These are phyloP conservation scores for Coemansia reversa DNA, from an alignment of 192 early-diverging fungal species.

Conservation along the genomic window DNA sequence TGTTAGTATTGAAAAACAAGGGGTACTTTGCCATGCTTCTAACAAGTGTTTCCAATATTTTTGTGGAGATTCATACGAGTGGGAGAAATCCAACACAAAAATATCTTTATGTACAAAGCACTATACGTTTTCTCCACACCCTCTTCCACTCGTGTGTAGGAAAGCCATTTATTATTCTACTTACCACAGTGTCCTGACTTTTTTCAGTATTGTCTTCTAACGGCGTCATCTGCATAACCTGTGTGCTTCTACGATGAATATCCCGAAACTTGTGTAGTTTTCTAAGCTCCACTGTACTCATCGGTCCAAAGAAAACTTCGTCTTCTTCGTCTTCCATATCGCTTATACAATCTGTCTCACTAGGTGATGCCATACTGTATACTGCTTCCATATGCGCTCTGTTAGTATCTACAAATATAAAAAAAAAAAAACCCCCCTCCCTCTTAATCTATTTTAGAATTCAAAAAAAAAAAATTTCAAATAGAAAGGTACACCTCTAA, in stretches of 20 bases:
- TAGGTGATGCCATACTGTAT: conserved; percentile 6
- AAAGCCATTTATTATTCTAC: background rate
- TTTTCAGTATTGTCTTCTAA: background rate
- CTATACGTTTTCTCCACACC: background rate
- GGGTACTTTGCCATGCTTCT: no score
- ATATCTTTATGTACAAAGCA: background rate
- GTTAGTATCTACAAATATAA: background rate
- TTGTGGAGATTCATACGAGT: no score
- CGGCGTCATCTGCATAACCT: conserved; percentile 21
- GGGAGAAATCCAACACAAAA: background rate
- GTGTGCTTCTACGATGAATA: conserved; percentile 27
- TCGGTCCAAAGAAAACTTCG: conserved; percentile 49
- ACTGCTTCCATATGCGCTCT: background rate
- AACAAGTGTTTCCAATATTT: no score
- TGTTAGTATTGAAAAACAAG: background rate
- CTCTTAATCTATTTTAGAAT: background rate
- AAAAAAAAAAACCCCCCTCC: no score
- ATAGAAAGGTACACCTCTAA: no score
- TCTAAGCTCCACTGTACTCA: conserved; percentile 21
- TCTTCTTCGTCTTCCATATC: conserved; percentile 25
- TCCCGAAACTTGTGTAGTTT: conserved; percentile 15
- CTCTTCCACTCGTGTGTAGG: background rate
- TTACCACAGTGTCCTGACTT: background rate
- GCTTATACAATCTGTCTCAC: conserved; percentile 8
- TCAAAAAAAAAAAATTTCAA: no score